These are phyloP conservation scores for Oxyria digyna DNA, from an alignment of 148 eudicot species.

Conservation along the genomic window DNA sequence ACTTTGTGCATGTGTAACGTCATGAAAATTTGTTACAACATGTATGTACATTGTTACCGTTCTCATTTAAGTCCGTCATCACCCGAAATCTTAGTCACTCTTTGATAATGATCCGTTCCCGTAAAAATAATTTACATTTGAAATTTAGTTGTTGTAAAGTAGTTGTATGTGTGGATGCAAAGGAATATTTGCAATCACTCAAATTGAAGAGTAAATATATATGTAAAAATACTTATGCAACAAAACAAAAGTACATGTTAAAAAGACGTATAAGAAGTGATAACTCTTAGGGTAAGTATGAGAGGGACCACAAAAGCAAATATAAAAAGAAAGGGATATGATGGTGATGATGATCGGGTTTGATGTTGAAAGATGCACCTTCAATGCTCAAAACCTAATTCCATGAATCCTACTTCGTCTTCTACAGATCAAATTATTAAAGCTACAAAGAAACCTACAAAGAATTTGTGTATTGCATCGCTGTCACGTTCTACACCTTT, in stretches of 20 bases:
- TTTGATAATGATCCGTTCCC: neutral
- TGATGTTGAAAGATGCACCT: conserved; percentile 24
- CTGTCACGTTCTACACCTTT: conserved; percentile 1
- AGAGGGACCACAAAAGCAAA: conserved; percentile 6
- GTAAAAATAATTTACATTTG: neutral
- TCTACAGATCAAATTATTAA: neutral
- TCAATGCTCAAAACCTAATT: conserved; percentile 27
- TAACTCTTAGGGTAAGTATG: neutral
- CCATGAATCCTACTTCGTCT: conserved; percentile 20
- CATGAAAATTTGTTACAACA: too few relatives aligned
- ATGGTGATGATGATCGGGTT: conserved; percentile 14
- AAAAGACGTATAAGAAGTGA: conserved; percentile 4
- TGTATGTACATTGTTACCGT: too few relatives aligned
- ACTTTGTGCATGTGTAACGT: too few relatives aligned
- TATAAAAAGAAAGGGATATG: conserved; percentile 12
- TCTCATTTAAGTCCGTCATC: too few relatives aligned
- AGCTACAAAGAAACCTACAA: neutral
- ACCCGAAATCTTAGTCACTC: neutral
- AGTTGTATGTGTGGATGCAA: neutral
- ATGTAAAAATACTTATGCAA: neutral
- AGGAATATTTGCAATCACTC: neutral
- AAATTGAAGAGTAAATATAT: neutral
- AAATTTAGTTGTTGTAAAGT: neutral
- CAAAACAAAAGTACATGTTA: neutral
- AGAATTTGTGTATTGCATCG: neutral